phyloP scores from a whole-genome alignment of 192 early-diverging fungal genomes.

The Umbelopsis isabellina region DNA sequence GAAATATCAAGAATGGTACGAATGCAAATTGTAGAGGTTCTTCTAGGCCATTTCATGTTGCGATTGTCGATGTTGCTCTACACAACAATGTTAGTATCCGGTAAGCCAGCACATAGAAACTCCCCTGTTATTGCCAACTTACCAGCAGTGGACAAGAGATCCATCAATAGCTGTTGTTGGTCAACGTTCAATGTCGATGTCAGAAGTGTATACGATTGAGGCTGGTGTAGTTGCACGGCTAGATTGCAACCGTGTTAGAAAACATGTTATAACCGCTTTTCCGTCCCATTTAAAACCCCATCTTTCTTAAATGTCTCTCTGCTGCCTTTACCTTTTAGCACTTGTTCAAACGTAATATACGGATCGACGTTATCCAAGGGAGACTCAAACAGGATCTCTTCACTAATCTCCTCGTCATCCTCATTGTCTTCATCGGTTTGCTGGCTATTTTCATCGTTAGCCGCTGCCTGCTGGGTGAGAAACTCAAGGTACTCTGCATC shows the following conservation, averaged over 20 bases:
- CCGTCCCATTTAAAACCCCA: too few relatives aligned
- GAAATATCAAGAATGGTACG: too few relatives aligned
- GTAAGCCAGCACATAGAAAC: background rate
- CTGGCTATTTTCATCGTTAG: background rate
- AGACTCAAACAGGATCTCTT: slow-evolving; percentile 76
- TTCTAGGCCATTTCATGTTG: background rate
- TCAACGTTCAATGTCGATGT: slow-evolving; percentile 53
- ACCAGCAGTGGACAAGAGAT: slow-evolving; percentile 46
- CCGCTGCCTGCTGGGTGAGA: slow-evolving; percentile 53
- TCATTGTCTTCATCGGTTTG: slow-evolving; percentile 56
- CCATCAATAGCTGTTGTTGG: slow-evolving; percentile 50
- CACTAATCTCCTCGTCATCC: slow-evolving; percentile 66
- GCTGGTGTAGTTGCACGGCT: slow-evolving; percentile 54
- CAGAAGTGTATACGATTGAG: slow-evolving; percentile 50
- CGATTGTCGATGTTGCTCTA: slow-evolving; percentile 15
- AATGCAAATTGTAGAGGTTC: background rate
- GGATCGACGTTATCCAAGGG: slow-evolving; percentile 77
- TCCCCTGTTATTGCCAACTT: background rate
- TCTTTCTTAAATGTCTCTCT: background rate
- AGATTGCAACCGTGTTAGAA: background rate
- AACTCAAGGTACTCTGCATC: slow-evolving; percentile 63
- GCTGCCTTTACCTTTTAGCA: slow-evolving; percentile 45
- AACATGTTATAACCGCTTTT: background rate
- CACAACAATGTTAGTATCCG: background rate
- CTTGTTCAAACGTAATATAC: slow-evolving; percentile 69